phyloP scores from a whole-genome alignment of 257 asterid species.

The Primulina huaijiensis region DNA sequence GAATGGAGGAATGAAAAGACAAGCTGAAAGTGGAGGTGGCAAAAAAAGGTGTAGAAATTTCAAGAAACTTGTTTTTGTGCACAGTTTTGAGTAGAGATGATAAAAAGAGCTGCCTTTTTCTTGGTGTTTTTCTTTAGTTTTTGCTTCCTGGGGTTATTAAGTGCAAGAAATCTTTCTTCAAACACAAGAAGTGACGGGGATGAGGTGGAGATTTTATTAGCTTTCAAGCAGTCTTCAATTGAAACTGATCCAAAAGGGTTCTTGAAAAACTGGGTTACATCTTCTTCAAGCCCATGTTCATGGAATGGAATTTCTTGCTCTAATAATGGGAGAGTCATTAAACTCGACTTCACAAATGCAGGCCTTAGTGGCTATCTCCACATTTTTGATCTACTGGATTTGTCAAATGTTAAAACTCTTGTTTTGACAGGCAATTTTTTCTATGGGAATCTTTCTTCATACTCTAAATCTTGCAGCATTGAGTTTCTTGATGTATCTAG shows the following conservation, averaged over 20 bases:
- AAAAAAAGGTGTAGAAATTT: neutral
- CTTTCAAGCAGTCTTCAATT: constrained; percentile 67
- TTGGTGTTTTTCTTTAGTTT: constrained; percentile 34
- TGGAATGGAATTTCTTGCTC: constrained; percentile 82
- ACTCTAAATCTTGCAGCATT: constrained; percentile 48
- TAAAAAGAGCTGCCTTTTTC: constrained; percentile 34
- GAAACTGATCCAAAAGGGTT: constrained; percentile 59
- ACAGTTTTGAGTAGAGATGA: constrained; percentile 30
- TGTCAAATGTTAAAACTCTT: constrained; percentile 46
- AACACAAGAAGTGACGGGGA: constrained; percentile 22
- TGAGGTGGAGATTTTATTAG: constrained; percentile 44
- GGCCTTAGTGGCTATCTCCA: constrained; percentile 55
- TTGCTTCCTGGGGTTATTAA: constrained; percentile 32
- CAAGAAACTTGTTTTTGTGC: constrained; percentile 35
- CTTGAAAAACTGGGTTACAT: constrained; percentile 52
- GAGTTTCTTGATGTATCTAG: constrained; percentile 68
- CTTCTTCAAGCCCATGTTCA: constrained; percentile 58
- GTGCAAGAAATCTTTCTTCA: constrained; percentile 36
- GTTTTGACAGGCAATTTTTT: constrained; percentile 62
- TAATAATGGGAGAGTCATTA: constrained; percentile 43
- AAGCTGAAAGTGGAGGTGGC: neutral
- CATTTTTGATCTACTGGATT: constrained; percentile 49
- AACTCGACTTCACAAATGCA: constrained; percentile 62
- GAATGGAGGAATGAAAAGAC: constrained; percentile 10
- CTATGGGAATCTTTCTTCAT: constrained; percentile 59